A percentile compares a stretch with the other conserved stretches of the same genome.
Conservation (phyloP, 495 filamentous ascomycete genomes). For the Aspergillus affinis region DNA sequence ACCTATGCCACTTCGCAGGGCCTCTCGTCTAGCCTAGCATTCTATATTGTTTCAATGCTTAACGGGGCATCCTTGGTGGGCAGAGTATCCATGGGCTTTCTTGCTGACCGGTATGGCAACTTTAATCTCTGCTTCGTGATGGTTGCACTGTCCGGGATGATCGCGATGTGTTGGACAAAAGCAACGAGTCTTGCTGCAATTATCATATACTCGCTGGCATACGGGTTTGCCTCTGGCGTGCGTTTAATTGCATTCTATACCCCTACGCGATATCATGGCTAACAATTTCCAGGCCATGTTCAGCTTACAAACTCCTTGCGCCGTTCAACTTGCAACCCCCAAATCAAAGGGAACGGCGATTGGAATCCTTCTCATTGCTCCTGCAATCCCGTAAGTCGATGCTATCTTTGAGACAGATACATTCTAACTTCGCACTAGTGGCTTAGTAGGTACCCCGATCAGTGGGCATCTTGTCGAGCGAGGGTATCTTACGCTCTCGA, state of each 20-base stretch:
- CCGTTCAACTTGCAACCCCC: neutral
- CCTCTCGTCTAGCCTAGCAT: slow-evolving; percentile 10
- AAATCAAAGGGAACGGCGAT: neutral
- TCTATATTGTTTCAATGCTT: slow-evolving; percentile 14
- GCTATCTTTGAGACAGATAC: neutral
- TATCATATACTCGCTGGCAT: too few relatives aligned
- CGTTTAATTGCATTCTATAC: too few relatives aligned
- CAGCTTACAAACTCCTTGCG: too few relatives aligned
- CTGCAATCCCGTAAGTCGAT: neutral
- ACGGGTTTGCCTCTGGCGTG: too few relatives aligned
- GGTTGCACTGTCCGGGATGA: too few relatives aligned
- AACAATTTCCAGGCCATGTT: too few relatives aligned
- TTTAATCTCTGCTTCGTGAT: slow-evolving; percentile 1
- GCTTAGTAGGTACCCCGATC: neutral
- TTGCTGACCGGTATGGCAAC: slow-evolving; percentile 8
- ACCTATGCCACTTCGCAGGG: slow-evolving; percentile 6
- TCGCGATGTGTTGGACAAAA: too few relatives aligned
- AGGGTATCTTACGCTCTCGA: neutral
- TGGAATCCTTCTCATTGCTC: neutral
- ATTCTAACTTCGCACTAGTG: neutral
- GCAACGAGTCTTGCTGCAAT: too few relatives aligned
- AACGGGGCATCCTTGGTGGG: slow-evolving; percentile 15
- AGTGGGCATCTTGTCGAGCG: neutral
- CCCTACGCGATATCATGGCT: too few relatives aligned
- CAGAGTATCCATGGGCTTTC: slow-evolving; percentile 8